Evolutionary conservation across 169 alveolate genomes (phyloP).

Genomic region (Plasmodium berghei): DNA sequence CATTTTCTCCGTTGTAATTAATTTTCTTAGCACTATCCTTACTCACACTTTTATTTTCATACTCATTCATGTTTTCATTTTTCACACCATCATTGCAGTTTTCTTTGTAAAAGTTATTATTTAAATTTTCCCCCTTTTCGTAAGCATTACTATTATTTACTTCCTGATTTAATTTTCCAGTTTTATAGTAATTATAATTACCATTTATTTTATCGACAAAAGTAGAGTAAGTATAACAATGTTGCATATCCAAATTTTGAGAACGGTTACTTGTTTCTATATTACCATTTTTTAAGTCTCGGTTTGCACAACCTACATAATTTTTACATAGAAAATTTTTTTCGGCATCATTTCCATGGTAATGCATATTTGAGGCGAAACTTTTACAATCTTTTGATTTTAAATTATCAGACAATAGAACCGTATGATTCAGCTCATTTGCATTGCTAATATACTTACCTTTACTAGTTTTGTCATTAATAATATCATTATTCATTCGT

Average conservation of each 20-base stretch:
- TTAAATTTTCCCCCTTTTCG: not conserved
- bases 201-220: constrained; percentile 10
- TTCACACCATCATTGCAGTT: not conserved
- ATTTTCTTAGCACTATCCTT: not conserved
- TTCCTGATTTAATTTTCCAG: constrained; percentile 5
- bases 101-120: not conserved
- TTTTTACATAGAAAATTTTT: not conserved
- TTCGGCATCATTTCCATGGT: not conserved
- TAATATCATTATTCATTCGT: no score
- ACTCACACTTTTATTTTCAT: not conserved
- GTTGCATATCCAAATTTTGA: not conserved
- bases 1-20: constrained; percentile 3
- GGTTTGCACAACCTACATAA: constrained; percentile 11
- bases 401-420: not conserved
- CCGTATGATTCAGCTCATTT: not conserved
- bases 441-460: no score
- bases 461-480: no score
- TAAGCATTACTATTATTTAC: constrained; percentile 2
- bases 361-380: constrained; percentile 10
- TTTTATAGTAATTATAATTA: not conserved
- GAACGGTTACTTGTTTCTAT: not conserved
- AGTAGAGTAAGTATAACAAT: constrained; percentile 2
- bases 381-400: not conserved
- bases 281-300: constrained; percentile 5
- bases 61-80: not conserved